Percentiles rank a stretch among this genome's conserved stretches.
These are phyloP conservation scores for Echinosophora koreensis DNA, from an alignment of 306 rosid genomes.

Conservation along the genomic window DNA sequence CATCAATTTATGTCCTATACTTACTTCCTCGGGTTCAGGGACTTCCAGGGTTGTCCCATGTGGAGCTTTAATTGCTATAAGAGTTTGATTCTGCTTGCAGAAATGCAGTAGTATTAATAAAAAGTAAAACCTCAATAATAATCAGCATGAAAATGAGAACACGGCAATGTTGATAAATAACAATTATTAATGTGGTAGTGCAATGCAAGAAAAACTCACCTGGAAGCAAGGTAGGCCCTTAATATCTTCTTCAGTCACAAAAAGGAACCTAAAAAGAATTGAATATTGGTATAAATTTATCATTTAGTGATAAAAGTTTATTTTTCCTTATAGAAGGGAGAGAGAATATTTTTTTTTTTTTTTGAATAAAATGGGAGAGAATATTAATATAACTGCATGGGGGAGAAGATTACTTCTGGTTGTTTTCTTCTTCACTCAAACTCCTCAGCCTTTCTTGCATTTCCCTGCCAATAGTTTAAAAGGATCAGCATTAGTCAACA, in stretches of 20 bases:
- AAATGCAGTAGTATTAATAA: slow-evolving; percentile 40
- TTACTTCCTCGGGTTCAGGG: slow-evolving; percentile 98
- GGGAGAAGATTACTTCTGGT: slow-evolving; percentile 67
- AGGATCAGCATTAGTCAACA: slow-evolving; percentile 44
- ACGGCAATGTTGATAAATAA: slow-evolving; percentile 27
- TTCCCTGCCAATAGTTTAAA: slow-evolving; percentile 62
- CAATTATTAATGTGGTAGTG: slow-evolving; percentile 9
- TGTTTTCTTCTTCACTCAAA: slow-evolving; percentile 85
- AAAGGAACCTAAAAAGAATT: slow-evolving; percentile 72
- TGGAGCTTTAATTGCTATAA: slow-evolving; percentile 97
- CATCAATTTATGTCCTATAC: slow-evolving; percentile 51
- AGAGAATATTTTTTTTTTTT: slow-evolving; percentile 32
- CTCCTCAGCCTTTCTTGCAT: slow-evolving; percentile 88
- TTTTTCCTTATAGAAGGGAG: neutral
- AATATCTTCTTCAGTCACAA: slow-evolving; percentile 92
- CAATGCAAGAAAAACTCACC: slow-evolving; percentile 49
- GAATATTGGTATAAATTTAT: slow-evolving; percentile 32
- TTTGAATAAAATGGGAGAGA: too few species aligned
- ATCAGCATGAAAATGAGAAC: slow-evolving; percentile 41
- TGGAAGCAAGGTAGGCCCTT: slow-evolving; percentile 86
- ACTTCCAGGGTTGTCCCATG: slow-evolving; percentile 99
- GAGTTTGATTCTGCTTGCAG: slow-evolving; percentile 85
- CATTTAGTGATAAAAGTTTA: slow-evolving; percentile 18
- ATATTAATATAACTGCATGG: slow-evolving; percentile 31
- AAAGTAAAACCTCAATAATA: slow-evolving; percentile 35